Conservation (phyloP, 2,329 filamentous ascomycete genomes). For the Sarocladiaceae sp. region DNA sequence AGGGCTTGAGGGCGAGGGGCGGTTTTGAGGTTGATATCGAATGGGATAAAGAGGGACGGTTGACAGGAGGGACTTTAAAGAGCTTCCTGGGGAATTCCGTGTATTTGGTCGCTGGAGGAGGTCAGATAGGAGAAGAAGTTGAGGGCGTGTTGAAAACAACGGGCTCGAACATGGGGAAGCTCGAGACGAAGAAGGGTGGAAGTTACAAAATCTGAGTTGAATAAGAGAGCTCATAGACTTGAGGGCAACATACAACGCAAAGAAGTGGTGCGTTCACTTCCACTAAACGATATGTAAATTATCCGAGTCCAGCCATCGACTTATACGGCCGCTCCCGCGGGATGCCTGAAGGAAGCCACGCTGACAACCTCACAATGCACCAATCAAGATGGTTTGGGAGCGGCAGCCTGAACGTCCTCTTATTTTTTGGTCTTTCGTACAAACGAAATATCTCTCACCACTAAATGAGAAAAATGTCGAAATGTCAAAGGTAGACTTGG, state of each 20-base stretch:
- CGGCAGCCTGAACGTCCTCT: too few relatives aligned
- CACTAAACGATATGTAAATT: background rate
- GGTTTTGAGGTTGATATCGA: constrained; percentile 9
- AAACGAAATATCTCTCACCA: too few relatives aligned
- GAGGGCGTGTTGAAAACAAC: background rate
- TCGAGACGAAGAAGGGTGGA: constrained; percentile 2
- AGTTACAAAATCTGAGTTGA: background rate
- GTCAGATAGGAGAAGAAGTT: background rate
- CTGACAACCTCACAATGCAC: too few relatives aligned
- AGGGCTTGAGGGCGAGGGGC: constrained; percentile 7
- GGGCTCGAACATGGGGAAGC: background rate
- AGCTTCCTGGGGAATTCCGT: constrained; percentile 6
- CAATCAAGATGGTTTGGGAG: too few relatives aligned
- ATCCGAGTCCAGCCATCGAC: background rate
- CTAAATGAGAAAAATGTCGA: too few relatives aligned
- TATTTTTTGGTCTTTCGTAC: too few relatives aligned
- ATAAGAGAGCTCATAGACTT: background rate
- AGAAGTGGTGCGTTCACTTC: background rate
- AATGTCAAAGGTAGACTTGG: too few relatives aligned
- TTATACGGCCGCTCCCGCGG: too few relatives aligned
- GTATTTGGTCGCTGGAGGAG: background rate
- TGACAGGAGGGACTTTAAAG: constrained; percentile 5
- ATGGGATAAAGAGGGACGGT: constrained; percentile 5
- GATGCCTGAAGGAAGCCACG: too few relatives aligned
- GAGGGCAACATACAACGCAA: background rate